These are phyloP conservation scores for Candida tallmaniae DNA, from an alignment of 805 yeast genomes.

Conservation along the genomic window DNA sequence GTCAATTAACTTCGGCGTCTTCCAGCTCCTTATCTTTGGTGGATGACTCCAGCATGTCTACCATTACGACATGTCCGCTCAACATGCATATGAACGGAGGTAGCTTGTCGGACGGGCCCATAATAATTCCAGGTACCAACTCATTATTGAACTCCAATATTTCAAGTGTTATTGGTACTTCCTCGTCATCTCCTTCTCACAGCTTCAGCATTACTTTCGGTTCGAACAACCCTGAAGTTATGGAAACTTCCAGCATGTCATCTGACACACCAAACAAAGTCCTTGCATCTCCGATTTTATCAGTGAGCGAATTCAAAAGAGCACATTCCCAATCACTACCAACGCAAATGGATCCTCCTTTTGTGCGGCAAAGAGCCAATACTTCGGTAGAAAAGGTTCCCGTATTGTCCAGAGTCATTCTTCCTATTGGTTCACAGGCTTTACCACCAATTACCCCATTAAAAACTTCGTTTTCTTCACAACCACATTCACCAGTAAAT, in stretches of 20 bases:
- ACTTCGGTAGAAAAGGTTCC: constrained; percentile 7
- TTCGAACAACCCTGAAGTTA: neutral
- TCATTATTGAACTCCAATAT: too few species aligned
- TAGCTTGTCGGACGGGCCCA: too few species aligned
- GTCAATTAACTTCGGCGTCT: constrained; percentile 13
- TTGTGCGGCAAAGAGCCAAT: constrained; percentile 13
- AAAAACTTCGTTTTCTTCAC: constrained; percentile 5
- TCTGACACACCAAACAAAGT: constrained; percentile 17
- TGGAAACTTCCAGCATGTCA: neutral
- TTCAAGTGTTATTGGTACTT: too few species aligned
- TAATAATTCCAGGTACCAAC: too few species aligned
- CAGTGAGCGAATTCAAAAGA: constrained; percentile 22
- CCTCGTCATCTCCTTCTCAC: neutral
- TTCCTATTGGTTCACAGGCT: too few species aligned
- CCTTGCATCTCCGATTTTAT: constrained; percentile 28
- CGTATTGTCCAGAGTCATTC: constrained; percentile 1
- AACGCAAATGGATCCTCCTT: constrained; percentile 17
- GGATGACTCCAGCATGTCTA: too few species aligned
- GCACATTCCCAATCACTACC: constrained; percentile 34
- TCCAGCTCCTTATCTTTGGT: neutral
- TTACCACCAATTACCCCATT: constrained; percentile 1
- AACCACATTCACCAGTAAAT: constrained; percentile 6
- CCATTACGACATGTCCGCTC: too few species aligned
- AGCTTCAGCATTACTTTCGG: too few species aligned
- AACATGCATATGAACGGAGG: too few species aligned